Conservation (phyloP, 768 basidiomycete genomes). For the Dictyophora rubrovolvata region DNA sequence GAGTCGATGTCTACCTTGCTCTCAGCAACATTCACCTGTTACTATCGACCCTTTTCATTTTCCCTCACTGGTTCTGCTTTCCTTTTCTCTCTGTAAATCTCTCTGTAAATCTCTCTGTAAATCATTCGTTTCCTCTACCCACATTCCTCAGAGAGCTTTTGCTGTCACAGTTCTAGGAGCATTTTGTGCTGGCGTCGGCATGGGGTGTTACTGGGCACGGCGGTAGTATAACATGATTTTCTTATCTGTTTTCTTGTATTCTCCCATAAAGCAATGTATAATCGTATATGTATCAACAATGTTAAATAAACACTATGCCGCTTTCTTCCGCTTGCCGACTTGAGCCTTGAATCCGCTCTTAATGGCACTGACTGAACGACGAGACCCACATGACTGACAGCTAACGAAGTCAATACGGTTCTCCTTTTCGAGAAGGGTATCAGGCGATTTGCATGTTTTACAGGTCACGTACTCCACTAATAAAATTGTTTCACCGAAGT, state of each 20-base stretch:
- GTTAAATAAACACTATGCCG: background rate
- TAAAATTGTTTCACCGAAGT: background rate
- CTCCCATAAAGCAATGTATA: background rate
- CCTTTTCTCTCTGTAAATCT: background rate
- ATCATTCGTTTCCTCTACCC: background rate
- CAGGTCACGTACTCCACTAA: slow-evolving; percentile 97
- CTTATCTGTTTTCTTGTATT: background rate
- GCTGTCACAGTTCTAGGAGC: background rate
- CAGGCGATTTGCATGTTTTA: slow-evolving; percentile 98
- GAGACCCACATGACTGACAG: slow-evolving; percentile 82
- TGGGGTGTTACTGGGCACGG: slow-evolving; percentile 1
- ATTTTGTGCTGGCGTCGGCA: slow-evolving; percentile 3
- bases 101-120: background rate
- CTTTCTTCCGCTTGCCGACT: slow-evolving; percentile 60
- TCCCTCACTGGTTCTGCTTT: background rate
- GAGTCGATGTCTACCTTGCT: background rate
- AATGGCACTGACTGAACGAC: slow-evolving; percentile 90
- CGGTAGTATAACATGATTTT: background rate
- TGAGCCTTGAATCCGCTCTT: slow-evolving; percentile 99
- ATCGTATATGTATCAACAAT: background rate
- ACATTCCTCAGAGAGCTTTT: background rate
- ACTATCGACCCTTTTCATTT: slow-evolving; percentile 5
- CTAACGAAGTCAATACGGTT: slow-evolving; percentile 98
- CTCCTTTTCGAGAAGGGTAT: slow-evolving; percentile 93
- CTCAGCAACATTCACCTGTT: background rate